Conservation (phyloP, 345 rosid species). For the Adansonia digitata region DNA sequence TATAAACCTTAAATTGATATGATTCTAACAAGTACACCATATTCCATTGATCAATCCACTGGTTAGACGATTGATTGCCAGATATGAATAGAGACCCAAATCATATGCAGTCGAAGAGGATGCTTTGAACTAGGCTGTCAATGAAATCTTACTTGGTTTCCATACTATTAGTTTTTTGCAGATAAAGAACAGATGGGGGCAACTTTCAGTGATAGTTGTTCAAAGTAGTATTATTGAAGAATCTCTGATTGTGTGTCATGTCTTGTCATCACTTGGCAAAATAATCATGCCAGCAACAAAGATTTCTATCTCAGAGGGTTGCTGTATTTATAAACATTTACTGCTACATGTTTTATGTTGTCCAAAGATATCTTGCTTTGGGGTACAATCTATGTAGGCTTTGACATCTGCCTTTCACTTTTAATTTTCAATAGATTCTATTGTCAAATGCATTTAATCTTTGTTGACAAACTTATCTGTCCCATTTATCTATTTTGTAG, state of each 20-base stretch:
- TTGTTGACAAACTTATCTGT: constrained; percentile 10
- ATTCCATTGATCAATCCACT: neutral
- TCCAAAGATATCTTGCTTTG: neutral
- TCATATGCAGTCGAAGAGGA: neutral
- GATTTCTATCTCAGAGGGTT: neutral
- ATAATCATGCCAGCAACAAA: neutral
- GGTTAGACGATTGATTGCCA: neutral
- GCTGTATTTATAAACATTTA: neutral
- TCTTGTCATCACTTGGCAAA: neutral
- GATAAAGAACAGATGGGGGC: neutral
- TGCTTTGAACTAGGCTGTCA: constrained; percentile 7
- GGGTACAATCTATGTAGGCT: neutral
- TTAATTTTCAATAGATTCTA: neutral
- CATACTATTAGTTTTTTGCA: neutral
- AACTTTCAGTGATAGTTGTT: neutral
- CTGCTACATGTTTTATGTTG: neutral
- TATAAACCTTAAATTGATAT: neutral
- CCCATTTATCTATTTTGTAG: constrained; percentile 28
- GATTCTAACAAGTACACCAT: neutral
- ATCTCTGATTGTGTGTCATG: constrained; percentile 4
- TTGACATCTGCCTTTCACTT: neutral
- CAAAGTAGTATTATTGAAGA: constrained; percentile 4
- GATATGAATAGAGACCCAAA: neutral
- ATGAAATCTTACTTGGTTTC: neutral
- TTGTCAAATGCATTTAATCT: constrained; percentile 3